Evolutionary conservation across 2,329 filamentous ascomycete genomes (phyloP).

Genomic region (Blastomyces parvus): DNA sequence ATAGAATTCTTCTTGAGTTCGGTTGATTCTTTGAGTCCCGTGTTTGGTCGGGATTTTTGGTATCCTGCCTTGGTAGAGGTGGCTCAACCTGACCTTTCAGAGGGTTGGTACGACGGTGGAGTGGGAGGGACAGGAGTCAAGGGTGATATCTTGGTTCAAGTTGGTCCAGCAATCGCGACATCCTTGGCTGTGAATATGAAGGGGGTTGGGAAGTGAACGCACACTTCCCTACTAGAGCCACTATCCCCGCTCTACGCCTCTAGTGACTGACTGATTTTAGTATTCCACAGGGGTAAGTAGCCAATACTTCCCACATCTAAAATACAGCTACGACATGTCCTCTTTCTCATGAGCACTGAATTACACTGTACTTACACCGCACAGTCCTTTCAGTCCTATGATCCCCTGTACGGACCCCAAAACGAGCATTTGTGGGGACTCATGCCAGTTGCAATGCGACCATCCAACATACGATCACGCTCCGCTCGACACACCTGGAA

Average conservation of each 20-base stretch:
- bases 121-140: not conserved
- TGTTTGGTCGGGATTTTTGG: not conserved
- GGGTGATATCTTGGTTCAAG: not conserved
- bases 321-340: not conserved
- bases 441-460: not conserved
- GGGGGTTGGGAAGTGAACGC: not conserved
- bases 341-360: not conserved
- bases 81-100: not conserved
- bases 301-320: not conserved
- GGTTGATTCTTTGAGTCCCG: not conserved
- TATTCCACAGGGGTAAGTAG: not conserved
- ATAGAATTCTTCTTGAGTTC: not conserved
- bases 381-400: too few relatives aligned
- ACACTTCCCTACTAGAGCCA: not conserved
- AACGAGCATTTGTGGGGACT: not conserved
- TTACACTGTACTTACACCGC: not conserved
- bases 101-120: not conserved
- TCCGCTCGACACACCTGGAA: slow-evolving; percentile 80
- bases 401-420: not conserved
- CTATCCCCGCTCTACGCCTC: not conserved
- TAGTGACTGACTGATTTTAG: not conserved
- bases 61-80: not conserved
- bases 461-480: slow-evolving; percentile 19
- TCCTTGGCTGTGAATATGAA: not conserved
- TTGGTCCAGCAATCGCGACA: not conserved